phyloP scores from a whole-genome alignment of 768 basidiomycete species.

The Trametes maxima region DNA sequence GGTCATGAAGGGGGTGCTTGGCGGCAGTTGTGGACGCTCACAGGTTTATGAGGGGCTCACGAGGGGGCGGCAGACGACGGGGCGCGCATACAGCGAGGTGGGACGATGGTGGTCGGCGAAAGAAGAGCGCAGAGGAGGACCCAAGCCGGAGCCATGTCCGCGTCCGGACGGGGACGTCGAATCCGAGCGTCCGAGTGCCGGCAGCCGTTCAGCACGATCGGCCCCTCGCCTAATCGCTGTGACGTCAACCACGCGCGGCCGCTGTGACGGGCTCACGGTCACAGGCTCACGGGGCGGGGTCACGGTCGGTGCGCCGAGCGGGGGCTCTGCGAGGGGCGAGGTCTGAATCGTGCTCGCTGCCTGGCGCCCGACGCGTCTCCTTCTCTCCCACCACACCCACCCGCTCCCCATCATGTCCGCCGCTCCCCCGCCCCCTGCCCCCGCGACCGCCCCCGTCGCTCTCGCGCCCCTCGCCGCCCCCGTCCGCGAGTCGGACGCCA shows the following conservation, averaged over 20 bases:
- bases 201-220: too few species aligned
- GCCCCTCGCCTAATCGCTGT: too few species aligned
- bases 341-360: background rate
- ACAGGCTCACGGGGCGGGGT: background rate
- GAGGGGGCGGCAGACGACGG: background rate
- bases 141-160: too few species aligned
- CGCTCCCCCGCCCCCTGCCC: background rate
- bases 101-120: background rate
- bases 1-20: conserved; percentile 8
- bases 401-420: conserved; percentile 14
- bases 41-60: background rate
- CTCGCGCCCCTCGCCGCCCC: background rate
- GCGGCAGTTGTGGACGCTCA: background rate
- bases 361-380: conserved; percentile 24
- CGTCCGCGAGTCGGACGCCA: conserved; percentile 12
- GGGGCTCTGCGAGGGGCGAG: background rate
- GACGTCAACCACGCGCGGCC: background rate
- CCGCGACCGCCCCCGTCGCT: background rate
- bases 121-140: too few species aligned
- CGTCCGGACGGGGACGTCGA: too few species aligned
- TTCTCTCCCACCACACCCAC: conserved; percentile 21
- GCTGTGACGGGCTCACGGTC: background rate
- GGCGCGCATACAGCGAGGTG: background rate
- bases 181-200: too few species aligned
- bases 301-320: background rate